Percentiles rank a stretch among this genome's conserved stretches.
Evolutionary conservation across 139 green algal genomes (phyloP).

Genomic region (Pleodorina starrii): DNA sequence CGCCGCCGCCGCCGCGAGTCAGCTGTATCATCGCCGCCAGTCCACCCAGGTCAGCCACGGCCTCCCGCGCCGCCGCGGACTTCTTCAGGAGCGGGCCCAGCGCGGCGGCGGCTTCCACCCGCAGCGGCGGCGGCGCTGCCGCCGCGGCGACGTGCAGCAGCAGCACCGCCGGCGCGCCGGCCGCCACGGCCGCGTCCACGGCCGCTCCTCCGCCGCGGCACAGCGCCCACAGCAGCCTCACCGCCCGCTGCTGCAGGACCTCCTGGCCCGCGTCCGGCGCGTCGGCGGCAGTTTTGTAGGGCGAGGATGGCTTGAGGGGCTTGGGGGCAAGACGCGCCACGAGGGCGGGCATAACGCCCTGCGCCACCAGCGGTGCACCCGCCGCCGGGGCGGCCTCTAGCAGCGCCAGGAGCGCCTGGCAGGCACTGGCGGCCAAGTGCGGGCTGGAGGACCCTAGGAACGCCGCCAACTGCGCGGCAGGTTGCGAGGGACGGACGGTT

Average conservation of each 20-base stretch:
- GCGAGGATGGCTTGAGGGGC: neutral
- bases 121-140: neutral
- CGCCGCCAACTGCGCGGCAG: neutral
- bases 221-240: conserved; percentile 16
- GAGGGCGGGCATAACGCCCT: neutral
- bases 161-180: neutral
- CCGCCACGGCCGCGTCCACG: conserved; percentile 24
- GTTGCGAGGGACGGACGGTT: too few relatives aligned
- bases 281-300: neutral
- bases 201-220: conserved; percentile 29
- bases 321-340: neutral
- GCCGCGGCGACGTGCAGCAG: neutral
- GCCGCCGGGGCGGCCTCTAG: neutral
- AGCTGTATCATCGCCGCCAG: conserved; percentile 30
- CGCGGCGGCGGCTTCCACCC: conserved; percentile 7
- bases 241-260: conserved; percentile 12
- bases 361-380: neutral
- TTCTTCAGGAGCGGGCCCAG: conserved; percentile 16
- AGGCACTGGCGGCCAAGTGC: conserved; percentile 10
- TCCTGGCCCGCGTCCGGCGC: neutral
- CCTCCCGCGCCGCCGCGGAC: neutral
- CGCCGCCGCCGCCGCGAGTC: neutral
- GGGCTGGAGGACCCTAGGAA: neutral
- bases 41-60: neutral
- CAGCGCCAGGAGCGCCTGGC: neutral